phyloP scores from a whole-genome alignment of 139 green algal genomes.

The Chloropicon primus region DNA sequence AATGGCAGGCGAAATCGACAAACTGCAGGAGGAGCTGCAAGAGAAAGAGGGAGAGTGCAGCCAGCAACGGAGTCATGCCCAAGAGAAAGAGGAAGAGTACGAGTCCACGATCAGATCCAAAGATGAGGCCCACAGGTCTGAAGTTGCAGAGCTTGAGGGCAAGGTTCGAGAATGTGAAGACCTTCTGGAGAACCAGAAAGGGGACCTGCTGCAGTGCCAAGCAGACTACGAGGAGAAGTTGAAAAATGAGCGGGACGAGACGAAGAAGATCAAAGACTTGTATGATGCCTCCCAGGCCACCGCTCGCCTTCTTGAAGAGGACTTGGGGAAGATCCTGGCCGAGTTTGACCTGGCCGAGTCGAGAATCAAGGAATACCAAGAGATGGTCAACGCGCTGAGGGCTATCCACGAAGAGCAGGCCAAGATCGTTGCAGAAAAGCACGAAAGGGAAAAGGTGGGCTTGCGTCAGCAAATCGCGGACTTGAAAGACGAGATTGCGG shows the following conservation, averaged over 20 bases:
- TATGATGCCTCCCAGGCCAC: neutral
- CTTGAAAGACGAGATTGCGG: neutral
- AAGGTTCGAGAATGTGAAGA: neutral
- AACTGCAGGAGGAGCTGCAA: neutral
- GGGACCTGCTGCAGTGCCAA: neutral
- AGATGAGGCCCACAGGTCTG: neutral
- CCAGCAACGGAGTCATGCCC: neutral
- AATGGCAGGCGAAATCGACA: neutral
- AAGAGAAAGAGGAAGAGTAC: neutral
- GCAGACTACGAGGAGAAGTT: conserved; percentile 1
- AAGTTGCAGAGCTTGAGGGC: neutral
- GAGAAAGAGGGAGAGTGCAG: neutral
- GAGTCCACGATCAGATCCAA: neutral
- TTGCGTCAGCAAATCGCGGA: neutral
- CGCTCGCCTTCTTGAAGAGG: neutral
- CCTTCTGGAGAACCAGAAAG: neutral
- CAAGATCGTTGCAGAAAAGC: neutral
- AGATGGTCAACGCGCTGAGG: neutral
- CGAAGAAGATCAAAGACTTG: conserved; percentile 2
- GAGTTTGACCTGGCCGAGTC: neutral
- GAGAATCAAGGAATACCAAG: neutral
- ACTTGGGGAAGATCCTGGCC: neutral
- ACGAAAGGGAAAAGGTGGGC: neutral
- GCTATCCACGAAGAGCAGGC: neutral
- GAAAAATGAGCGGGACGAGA: conserved; percentile 1